These are phyloP conservation scores for Orbilia quercus DNA, from an alignment of 2,329 filamentous ascomycete species.

Conservation along the genomic window DNA sequence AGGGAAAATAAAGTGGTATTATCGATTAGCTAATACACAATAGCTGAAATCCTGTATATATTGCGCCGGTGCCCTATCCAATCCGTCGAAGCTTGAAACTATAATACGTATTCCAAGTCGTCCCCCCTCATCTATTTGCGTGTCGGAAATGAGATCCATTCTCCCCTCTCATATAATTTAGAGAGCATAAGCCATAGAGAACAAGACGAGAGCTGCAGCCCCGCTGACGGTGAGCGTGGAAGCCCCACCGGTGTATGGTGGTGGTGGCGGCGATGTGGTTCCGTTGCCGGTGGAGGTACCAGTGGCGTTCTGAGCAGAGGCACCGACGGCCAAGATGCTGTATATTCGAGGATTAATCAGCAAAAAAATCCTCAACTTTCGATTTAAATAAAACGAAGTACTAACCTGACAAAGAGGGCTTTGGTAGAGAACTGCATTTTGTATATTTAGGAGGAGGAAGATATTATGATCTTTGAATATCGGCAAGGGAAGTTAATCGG, in stretches of 20 bases:
- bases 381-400: no score
- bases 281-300: background rate
- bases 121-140: no score
- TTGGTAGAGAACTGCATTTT: constrained; percentile 23
- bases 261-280: constrained; percentile 11
- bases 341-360: background rate
- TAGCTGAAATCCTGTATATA: background rate
- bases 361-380: background rate
- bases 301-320: constrained; percentile 8
- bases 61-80: background rate
- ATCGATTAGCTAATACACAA: background rate
- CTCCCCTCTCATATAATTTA: constrained; percentile 6
- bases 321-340: constrained; percentile 8
- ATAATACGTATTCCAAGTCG: constrained; percentile 2
- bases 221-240: constrained; percentile 14
- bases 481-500: background rate
- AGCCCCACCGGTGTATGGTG: constrained; percentile 33
- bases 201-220: constrained; percentile 8
- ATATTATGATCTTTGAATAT: background rate
- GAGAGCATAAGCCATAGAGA: constrained; percentile 12
- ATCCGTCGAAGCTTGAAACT: background rate
- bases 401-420: constrained; percentile 9
- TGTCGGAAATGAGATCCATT: no score
- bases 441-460: background rate
- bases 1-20: no score